Evolutionary conservation across 306 rosid genomes (phyloP).

Genomic region (Alnus rubra): DNA sequence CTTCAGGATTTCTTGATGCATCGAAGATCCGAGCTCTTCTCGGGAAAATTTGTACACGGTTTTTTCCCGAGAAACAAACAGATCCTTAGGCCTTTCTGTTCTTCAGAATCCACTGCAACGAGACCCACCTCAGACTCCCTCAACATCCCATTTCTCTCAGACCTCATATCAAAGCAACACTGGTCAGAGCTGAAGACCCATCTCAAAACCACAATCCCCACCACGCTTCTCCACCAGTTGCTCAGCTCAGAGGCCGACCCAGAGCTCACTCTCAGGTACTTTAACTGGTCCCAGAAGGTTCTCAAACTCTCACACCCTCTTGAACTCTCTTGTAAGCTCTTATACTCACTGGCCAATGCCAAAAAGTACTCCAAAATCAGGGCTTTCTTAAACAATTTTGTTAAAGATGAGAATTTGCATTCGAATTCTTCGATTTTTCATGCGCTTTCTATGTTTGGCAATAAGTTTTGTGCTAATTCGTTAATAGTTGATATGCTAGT

Average conservation of each 20-base stretch:
- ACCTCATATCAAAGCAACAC: conserved; percentile 67
- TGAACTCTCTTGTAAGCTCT: conserved; percentile 52
- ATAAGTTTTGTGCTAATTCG: conserved; percentile 39
- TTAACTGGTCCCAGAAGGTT: conserved; percentile 64
- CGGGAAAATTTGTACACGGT: not conserved
- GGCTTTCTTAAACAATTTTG: conserved; percentile 55
- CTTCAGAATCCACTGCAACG: conserved; percentile 8
- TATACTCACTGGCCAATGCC: conserved; percentile 49
- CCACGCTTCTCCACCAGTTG: conserved; percentile 48
- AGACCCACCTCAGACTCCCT: conserved; percentile 32
- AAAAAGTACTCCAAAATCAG: conserved; percentile 58
- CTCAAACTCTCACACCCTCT: conserved; percentile 41
- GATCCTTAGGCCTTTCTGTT: conserved; percentile 7
- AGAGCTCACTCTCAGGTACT: conserved; percentile 62
- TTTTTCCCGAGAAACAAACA: not conserved
- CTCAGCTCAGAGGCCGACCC: conserved; percentile 51
- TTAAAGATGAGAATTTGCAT: conserved; percentile 41
- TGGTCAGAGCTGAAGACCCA: conserved; percentile 69
- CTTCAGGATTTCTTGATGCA: not conserved
- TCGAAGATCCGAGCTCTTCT: not conserved
- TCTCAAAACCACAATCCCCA: conserved; percentile 41
- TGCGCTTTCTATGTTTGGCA: conserved; percentile 36
- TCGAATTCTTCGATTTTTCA: conserved; percentile 57
- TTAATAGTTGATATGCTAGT: conserved; percentile 60
- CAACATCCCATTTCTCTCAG: conserved; percentile 34